Evolutionary conservation across 129 eudicot species (phyloP).

Genomic region (Artemisia annua): DNA sequence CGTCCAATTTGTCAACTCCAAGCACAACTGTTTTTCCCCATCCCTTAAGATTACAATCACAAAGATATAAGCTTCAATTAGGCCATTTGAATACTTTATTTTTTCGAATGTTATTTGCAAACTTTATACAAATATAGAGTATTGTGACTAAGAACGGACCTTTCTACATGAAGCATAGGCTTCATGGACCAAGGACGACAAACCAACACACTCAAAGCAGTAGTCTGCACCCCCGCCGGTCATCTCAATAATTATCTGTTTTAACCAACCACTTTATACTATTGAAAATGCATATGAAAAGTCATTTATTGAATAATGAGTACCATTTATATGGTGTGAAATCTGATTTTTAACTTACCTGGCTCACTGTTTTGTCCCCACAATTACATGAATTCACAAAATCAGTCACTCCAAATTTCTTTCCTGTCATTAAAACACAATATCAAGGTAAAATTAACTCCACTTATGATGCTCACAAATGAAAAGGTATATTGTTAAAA

Average conservation of each 20-base stretch:
- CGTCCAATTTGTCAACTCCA: constrained; percentile 64
- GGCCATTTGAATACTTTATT: background rate
- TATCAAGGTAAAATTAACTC: constrained; percentile 2
- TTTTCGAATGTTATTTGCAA: no score
- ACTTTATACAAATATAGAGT: background rate
- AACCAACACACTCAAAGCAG: constrained; percentile 93
- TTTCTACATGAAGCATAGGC: constrained; percentile 78
- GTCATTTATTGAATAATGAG: no score
- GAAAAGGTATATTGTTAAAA: background rate
- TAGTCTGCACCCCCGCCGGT: constrained; percentile 89
- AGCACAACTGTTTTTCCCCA: constrained; percentile 78
- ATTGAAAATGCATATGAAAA: background rate
- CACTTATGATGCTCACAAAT: background rate
- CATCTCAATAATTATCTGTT: constrained; percentile 69
- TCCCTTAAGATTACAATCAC: constrained; percentile 50
- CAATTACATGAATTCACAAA: constrained; percentile 59
- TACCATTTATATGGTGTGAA: background rate
- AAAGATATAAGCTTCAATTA: background rate
- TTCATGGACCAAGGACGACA: constrained; percentile 67
- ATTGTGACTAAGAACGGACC: constrained; percentile 42
- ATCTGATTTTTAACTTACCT: constrained; percentile 38
- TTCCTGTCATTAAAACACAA: constrained; percentile 40
- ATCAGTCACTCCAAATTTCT: constrained; percentile 81
- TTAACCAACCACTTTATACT: constrained; percentile 18
- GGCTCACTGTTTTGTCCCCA: constrained; percentile 66